Evolutionary conservation across 2,329 filamentous ascomycete species (phyloP).

Genomic region (Ambrosiella xylebori): DNA sequence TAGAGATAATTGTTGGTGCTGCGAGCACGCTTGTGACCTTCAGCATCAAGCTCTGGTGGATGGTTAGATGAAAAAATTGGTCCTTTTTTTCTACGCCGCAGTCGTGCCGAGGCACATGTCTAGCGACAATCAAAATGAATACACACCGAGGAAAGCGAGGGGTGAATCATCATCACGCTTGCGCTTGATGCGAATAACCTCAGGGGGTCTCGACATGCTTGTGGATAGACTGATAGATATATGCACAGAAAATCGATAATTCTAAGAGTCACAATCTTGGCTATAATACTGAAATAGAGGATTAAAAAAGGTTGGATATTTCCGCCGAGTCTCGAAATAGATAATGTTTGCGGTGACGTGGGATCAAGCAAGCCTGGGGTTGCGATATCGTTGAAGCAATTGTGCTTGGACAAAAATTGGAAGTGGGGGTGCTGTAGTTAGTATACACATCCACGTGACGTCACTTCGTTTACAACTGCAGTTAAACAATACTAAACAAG

Average conservation of each 20-base stretch:
- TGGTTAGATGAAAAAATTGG: neutral
- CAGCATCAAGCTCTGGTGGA: conserved; percentile 31
- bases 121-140: neutral
- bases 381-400: neutral
- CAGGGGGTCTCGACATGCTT: conserved; percentile 38
- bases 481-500: neutral
- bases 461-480: neutral
- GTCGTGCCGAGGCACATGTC: too few relatives aligned
- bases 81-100: too few relatives aligned
- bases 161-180: conserved; percentile 38
- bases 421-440: neutral
- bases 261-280: neutral
- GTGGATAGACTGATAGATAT: too few relatives aligned
- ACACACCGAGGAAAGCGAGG: conserved; percentile 36
- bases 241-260: too few relatives aligned
- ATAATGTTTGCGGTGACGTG: neutral
- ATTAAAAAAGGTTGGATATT: neutral
- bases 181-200: conserved; percentile 43
- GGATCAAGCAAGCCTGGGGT: neutral
- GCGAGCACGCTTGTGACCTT: conserved; percentile 33
- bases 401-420: neutral
- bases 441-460: neutral
- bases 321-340: neutral
- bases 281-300: neutral
- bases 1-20: conserved; percentile 37